Evolutionary conservation across 1,284 basidiomycete genomes (phyloP), one percentile per base, ranked within the genome.

Genomic region (Earliella scabrosa): DNA sequence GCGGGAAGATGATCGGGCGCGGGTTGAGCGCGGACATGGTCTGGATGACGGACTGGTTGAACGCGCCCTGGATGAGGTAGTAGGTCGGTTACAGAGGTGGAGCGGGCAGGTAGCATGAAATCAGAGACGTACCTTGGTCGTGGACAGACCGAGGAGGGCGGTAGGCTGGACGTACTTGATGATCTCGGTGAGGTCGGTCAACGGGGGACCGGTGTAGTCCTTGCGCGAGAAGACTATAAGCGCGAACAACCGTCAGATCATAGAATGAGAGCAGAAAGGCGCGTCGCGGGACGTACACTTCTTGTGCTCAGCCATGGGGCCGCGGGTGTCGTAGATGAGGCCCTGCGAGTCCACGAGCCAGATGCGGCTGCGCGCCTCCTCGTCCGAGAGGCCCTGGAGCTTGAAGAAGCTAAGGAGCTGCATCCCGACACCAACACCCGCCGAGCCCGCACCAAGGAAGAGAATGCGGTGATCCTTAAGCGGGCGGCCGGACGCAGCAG

Each of bases 1-100:
- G 86, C 45, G 96, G 93, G 82, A 98, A 97, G 72, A 98, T 87
- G 78, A 97, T 96, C 24, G 96, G 95, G 21, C 88, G 84, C 20
- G 85, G 78, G 76, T 97, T 97, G 64, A 92, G 79, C 46, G 83
- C 80, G n/a, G 89, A 86, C 94, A 98, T 96, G 11, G 83, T 77
- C 64, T 85, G 79, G 59, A 98, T 85, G 51, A 95, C 88, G 11
- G 82, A 77, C 54, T 88, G 80, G 58, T 80, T 84, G 76, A 98
- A 98, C 1, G 94, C 91, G 45, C 88, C 87, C 77, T 84, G 55
- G 40, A 44, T 47, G 54, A 46, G 43, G 38, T 55, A 34, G 56
- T 47, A 61, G 58, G 36, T 41, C n/a, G n/a, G 54, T 49, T 31
- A 31, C 7, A 31, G 29, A 31, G 13, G 29, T 13, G 13, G 7